Base-by-base conservation (phyloP, 768 basidiomycete species). In the Boletus rufocinnamomeus region DNA sequence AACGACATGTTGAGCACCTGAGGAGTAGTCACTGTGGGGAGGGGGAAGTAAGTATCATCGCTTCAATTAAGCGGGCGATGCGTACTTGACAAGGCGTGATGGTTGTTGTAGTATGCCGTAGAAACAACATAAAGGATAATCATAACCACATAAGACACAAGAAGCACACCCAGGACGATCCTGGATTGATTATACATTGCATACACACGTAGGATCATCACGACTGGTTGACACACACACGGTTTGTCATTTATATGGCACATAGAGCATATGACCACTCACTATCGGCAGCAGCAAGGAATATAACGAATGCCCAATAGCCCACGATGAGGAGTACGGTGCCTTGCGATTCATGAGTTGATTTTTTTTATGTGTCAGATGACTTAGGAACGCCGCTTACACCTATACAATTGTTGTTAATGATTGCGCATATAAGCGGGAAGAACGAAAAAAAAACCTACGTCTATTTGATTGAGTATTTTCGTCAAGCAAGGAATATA, bases 151-250 rank as follows among this genome's bases (percentile, higher is more conserved):
- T 66, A 68, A 28, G 62, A 9, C 19, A 50, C 48, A 5, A 69
- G 58, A 11, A 68, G 60, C 23, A 59, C n/a, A 9, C 52, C 46
- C 9, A 68, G 46, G 32, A 68, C 28, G 14, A 47, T 28, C 54
- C 19, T 64, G 19, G 65, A 64, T 38, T 40, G 51, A 21, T 41
- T 21, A 40, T 69, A 69, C 54, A 70, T 57, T n/a, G 68, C 66
- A 32, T 69, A 70, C 14, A 70, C 58, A 0, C 68, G 63, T 8
- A 69, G 32, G 51, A 69, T 63, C 68, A 69, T 69, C 34, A 63
- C 45, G 9, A 68, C 68, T 69, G 40, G 19, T 51, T 2, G 34
- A 6, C 6, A 17, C 19, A 6, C 13, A 21, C 6, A 34, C 2
- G 13, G 10, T 14, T 23, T 16, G 6, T 46, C 30, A 49, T 23